phyloP scores from a whole-genome alignment of 306 rosid species.

The Vigna unguiculata region DNA sequence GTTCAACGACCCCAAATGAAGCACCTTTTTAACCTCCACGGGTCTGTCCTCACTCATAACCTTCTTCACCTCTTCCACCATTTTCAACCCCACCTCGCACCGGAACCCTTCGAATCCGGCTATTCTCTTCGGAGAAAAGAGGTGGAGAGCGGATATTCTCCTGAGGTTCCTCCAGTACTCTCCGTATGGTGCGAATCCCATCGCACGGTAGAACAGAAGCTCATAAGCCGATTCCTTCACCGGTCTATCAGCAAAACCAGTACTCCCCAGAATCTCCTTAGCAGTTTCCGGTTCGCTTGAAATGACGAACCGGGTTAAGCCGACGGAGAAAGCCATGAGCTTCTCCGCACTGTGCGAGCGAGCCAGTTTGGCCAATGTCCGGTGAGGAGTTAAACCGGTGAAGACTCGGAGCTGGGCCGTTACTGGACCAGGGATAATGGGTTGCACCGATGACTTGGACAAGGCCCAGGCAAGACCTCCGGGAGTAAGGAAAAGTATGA shows the following conservation, averaged over 20 bases:
- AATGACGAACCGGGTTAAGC: slow-evolving; percentile 70
- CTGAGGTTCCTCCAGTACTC: slow-evolving; percentile 84
- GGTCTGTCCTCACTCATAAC: slow-evolving; percentile 46
- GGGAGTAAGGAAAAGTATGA: slow-evolving; percentile 53
- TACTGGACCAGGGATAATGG: slow-evolving; percentile 67
- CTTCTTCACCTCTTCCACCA: slow-evolving; percentile 45
- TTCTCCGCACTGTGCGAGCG: slow-evolving; percentile 44
- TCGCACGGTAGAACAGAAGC: slow-evolving; percentile 76
- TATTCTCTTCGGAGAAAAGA: slow-evolving; percentile 66
- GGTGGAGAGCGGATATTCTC: slow-evolving; percentile 64
- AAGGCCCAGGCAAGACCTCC: slow-evolving; percentile 84
- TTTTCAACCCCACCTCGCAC: slow-evolving; percentile 46
- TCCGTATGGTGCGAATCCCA: slow-evolving; percentile 85
- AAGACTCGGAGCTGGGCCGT: slow-evolving; percentile 44
- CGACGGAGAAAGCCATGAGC: slow-evolving; percentile 73
- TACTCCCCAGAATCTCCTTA: slow-evolving; percentile 65
- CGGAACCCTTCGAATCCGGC: slow-evolving; percentile 48
- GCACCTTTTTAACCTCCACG: slow-evolving; percentile 60
- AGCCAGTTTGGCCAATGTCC: slow-evolving; percentile 54
- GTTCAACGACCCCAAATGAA: slow-evolving; percentile 68
- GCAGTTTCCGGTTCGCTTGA: slow-evolving; percentile 71
- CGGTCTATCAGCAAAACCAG: slow-evolving; percentile 73
- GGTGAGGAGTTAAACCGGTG: slow-evolving; percentile 52
- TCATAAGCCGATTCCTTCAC: slow-evolving; percentile 79
- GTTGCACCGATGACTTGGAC: slow-evolving; percentile 4